A percentile compares a stretch with the other conserved stretches of the same genome.
Conservation (phyloP, 108 stramenopile genomes). For the Licmophora abbreviata region DNA sequence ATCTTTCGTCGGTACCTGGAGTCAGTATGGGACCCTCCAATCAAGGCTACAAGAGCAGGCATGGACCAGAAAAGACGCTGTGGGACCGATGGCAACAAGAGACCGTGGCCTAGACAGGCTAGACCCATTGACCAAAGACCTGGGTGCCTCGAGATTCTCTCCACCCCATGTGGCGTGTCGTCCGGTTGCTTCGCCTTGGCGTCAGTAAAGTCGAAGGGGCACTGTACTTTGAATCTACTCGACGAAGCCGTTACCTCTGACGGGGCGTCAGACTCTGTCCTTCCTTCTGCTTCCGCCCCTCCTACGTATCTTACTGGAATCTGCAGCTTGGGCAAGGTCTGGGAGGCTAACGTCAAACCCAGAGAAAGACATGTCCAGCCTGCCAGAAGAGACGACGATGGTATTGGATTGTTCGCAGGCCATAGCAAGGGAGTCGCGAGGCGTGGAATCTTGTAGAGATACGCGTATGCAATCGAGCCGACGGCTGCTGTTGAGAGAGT, state of each 20-base stretch:
- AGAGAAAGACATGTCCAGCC: constrained; percentile 31
- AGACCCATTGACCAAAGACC: constrained; percentile 81
- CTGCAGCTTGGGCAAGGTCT: constrained; percentile 74
- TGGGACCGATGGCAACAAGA: constrained; percentile 38
- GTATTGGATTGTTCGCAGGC: background rate
- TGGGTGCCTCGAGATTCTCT: constrained; percentile 80
- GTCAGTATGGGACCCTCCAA: constrained; percentile 83
- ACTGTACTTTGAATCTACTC: constrained; percentile 68
- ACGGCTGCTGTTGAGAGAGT: constrained; percentile 72
- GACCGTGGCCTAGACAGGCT: constrained; percentile 53
- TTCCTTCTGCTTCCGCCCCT: background rate
- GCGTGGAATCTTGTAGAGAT: constrained; percentile 17
- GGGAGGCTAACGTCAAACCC: constrained; percentile 65
- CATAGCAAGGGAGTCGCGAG: background rate
- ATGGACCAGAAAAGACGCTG: constrained; percentile 60
- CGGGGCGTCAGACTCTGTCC: constrained; percentile 5
- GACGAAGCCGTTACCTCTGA: background rate
- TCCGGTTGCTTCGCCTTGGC: constrained; percentile 8
- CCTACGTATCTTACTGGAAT: constrained; percentile 51
- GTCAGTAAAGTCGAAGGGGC: constrained; percentile 86
- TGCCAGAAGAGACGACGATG: constrained; percentile 13
- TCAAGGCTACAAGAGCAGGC: constrained; percentile 63
- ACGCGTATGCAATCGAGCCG: constrained; percentile 63
- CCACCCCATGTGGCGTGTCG: constrained; percentile 46
- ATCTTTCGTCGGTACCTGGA: constrained; percentile 63